These are phyloP conservation scores for Sinapis alba DNA, from an alignment of 441 rosid genomes.

Conservation along the genomic window DNA sequence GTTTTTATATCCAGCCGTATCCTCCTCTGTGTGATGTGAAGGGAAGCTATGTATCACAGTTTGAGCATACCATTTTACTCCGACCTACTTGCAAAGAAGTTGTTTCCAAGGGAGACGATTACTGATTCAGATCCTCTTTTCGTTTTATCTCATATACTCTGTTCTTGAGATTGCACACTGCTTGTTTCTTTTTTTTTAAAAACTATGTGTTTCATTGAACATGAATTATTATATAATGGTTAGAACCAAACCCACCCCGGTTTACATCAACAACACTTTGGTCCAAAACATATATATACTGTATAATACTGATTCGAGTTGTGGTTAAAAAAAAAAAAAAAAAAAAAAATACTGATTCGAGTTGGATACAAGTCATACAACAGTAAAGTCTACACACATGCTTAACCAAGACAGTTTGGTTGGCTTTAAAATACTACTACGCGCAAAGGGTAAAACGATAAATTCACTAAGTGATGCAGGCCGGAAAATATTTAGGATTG, in stretches of 20 bases:
- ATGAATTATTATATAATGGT: no score
- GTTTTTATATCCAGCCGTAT: slow-evolving; percentile 50
- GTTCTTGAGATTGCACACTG: slow-evolving; percentile 26
- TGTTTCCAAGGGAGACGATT: slow-evolving; percentile 89
- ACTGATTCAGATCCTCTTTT: slow-evolving; percentile 43
- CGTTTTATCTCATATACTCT: slow-evolving; percentile 1
- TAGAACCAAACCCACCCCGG: no score
- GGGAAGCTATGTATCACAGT: slow-evolving; percentile 96
- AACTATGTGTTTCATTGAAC: background rate
- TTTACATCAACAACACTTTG: no score
- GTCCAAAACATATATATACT: no score
- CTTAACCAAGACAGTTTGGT: background rate
- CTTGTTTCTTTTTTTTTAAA: background rate
- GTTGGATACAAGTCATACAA: background rate
- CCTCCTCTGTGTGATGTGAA: slow-evolving; percentile 91
- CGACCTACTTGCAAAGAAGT: slow-evolving; percentile 99
- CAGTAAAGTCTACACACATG: background rate
- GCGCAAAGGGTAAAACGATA: background rate
- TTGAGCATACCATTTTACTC: slow-evolving; percentile 90
- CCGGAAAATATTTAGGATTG: background rate
- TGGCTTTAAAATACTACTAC: background rate
- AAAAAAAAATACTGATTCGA: slow-evolving; percentile 4
- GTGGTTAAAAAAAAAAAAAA: no score
- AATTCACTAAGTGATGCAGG: background rate
- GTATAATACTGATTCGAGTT: slow-evolving; percentile 11